A percentile compares a stretch with the other conserved stretches of the same genome.
phyloP scores from a whole-genome alignment of 805 yeast species.

The Ogataea haglerorum region DNA sequence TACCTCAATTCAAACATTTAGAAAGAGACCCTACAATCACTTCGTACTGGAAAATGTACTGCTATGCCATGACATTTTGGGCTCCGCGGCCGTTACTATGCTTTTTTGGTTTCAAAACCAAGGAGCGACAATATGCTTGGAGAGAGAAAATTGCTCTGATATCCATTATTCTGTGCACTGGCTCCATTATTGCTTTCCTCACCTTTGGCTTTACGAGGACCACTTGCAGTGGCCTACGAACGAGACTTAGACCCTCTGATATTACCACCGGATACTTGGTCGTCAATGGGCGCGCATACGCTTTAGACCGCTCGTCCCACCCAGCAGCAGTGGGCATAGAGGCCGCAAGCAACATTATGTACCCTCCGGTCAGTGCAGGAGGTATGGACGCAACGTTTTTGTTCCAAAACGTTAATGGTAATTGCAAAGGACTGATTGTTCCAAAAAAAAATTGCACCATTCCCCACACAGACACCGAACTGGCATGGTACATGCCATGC shows the following conservation, averaged over 20 bases:
- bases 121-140: conserved; percentile 93
- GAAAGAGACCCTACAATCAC: conserved; percentile 17
- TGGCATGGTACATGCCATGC: conserved; percentile 98
- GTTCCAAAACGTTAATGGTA: conserved; percentile 89
- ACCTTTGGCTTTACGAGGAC: conserved; percentile 89
- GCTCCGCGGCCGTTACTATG: conserved; percentile 74
- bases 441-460: conserved; percentile 70
- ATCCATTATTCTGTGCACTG: conserved; percentile 68
- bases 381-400: conserved; percentile 81
- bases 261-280: conserved; percentile 61
- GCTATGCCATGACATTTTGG: conserved; percentile 83
- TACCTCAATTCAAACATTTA: neutral
- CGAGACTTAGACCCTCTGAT: conserved; percentile 58
- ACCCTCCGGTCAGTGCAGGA: conserved; percentile 86
- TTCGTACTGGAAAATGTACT: conserved; percentile 76
- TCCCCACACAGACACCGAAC: conserved; percentile 56
- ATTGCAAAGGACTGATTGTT: conserved; percentile 73
- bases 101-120: conserved; percentile 72
- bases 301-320: conserved; percentile 63
- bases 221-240: conserved; percentile 53
- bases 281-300: conserved; percentile 80
- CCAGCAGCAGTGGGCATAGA: conserved; percentile 80
- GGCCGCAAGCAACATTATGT: conserved; percentile 66
- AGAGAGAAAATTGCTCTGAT: conserved; percentile 89
- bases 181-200: conserved; percentile 75